Conservation (phyloP, 371 early-diverging fungal species). For the Rhizopus delemar region DNA sequence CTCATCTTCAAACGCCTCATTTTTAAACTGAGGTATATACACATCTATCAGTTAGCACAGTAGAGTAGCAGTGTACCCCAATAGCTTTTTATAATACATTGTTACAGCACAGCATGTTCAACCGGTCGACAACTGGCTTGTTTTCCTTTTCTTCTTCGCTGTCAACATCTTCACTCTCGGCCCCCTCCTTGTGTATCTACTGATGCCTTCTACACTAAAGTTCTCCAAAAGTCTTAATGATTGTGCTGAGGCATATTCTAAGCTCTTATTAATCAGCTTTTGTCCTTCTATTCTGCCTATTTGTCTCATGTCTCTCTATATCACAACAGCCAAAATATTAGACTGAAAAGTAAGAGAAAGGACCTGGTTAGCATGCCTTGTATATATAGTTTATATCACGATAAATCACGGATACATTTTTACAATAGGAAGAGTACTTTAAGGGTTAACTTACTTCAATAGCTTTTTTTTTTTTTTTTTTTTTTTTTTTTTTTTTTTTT, state of each 20-base stretch:
- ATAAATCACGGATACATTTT: no score
- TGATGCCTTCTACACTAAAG: slow-evolving; percentile 2
- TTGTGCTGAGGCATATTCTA: not conserved
- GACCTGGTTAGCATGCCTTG: no score
- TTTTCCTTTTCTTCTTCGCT: no score
- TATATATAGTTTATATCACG: no score
- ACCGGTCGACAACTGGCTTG: not conserved
- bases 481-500: no score
- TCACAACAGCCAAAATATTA: slow-evolving; percentile 2
- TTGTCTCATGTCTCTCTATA: slow-evolving; percentile 8
- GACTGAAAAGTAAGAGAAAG: no score
- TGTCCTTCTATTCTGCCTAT: slow-evolving; percentile 11
- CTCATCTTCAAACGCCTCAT: not conserved
- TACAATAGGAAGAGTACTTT: no score
- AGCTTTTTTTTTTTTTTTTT: no score
- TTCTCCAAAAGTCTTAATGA: slow-evolving; percentile 3
- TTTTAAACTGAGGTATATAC: not conserved
- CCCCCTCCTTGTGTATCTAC: not conserved
- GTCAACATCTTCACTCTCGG: no score
- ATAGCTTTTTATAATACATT: not conserved
- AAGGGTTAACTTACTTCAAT: no score
- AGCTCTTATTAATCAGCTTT: slow-evolving; percentile 3
- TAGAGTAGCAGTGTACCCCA: not conserved
- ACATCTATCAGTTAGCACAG: slow-evolving; percentile 1
- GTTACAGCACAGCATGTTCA: not conserved